A percentile compares a stretch with the other conserved stretches of the same genome.
phyloP scores from a whole-genome alignment of 768 basidiomycete genomes.

The Daedaleopsis nitida region DNA sequence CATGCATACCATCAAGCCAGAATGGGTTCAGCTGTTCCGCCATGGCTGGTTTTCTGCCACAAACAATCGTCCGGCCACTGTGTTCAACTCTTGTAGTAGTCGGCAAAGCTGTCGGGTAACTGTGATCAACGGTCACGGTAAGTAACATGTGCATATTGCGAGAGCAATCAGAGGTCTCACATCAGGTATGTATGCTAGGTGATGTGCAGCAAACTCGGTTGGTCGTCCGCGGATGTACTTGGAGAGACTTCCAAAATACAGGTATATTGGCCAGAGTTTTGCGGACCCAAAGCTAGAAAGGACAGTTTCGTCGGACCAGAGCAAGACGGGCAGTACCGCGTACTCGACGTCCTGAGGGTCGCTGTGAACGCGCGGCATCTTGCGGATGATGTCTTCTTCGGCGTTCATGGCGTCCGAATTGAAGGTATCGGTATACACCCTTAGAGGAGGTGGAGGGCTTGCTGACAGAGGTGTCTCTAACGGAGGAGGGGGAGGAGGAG shows the following conservation, averaged over 20 bases:
- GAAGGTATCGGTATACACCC: not conserved
- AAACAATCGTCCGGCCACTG: too few species aligned
- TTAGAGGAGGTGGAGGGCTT: not conserved
- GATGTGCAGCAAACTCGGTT: slow-evolving; percentile 35
- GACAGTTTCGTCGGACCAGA: slow-evolving; percentile 30
- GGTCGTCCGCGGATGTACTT: slow-evolving; percentile 40
- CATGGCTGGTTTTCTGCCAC: too few species aligned
- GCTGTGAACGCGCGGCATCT: slow-evolving; percentile 3
- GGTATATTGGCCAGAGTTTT: slow-evolving; percentile 42
- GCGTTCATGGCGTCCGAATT: not conserved
- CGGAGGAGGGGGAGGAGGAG: too few species aligned
- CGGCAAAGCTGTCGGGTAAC: not conserved
- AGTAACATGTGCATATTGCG: slow-evolving; percentile 32
- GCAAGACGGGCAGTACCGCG: slow-evolving; percentile 17
- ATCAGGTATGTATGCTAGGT: slow-evolving; percentile 26
- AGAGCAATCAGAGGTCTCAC: slow-evolving; percentile 15
- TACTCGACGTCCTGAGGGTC: slow-evolving; percentile 5
- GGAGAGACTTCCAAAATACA: slow-evolving; percentile 39
- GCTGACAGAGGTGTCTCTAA: too few species aligned
- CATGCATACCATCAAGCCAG: too few species aligned
- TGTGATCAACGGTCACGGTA: slow-evolving; percentile 36
- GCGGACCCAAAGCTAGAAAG: slow-evolving; percentile 29
- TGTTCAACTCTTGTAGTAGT: not conserved
- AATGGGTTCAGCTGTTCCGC: too few species aligned
- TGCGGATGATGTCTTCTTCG: slow-evolving; percentile 8